Base-by-base conservation (phyloP, 169 alveolate genomes). In the Plasmodium vivax region DNA sequence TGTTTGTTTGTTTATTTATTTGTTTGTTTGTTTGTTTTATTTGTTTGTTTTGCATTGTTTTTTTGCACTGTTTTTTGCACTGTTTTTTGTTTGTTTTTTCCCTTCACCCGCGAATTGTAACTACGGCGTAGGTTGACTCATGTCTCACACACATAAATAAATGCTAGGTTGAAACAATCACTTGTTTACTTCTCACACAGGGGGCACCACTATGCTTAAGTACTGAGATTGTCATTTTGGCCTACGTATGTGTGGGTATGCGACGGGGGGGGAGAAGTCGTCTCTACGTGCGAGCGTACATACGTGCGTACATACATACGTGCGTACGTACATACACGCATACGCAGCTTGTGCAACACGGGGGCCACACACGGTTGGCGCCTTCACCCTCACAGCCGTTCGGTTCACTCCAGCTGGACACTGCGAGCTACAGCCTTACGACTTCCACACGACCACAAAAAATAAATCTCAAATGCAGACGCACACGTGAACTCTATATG, bases 131-230 rank as follows among this genome's bases (percentile, higher is more conserved):
- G 27, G 14, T 62, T 62, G 27, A 62, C 34, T 62, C 34, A 27
- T 62, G 34, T 62, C 75, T 62, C 75, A 62, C 75, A 62, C 36
- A 62, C 75, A 62, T 62, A 62, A 62, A 62, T 62, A 62, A 62
- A 62, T 62, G 75, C 34, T 62, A 62, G 27, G 75, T n/a, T 62
- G 75, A 62, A 62, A 62, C 75, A 58, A 62, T 62, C 75, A 62
- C 12, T 62, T 62, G 75, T 62, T 23, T 62, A 62, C 75, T 62
- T 62, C 75, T 62, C 34, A 62, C 75, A 62, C 75, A 62, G 34
- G 75, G 75, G 36, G 2, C 34, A 62, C 34, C 34, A 62, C 34
- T 62, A 62, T 62, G 75, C 34, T 62, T 27, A 62, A 62, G 75
- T 62, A 62, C 19, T 62, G 19, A 62, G 8, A 62, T 62, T 62